phyloP scores from a whole-genome alignment of 805 yeast species.

The Candida xiaguanensis region DNA sequence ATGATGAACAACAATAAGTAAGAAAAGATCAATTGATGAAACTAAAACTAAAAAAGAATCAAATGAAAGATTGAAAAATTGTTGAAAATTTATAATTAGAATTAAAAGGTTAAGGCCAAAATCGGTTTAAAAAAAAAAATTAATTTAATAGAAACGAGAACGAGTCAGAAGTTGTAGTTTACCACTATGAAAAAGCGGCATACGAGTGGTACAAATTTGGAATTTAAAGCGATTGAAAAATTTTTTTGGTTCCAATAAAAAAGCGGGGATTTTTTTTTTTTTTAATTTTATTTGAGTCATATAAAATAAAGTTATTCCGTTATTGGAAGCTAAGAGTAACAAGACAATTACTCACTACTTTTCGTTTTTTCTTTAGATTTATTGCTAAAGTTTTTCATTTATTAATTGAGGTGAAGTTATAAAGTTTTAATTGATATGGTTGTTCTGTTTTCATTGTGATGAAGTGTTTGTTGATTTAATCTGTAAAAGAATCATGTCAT shows the following conservation, averaged over 20 bases:
- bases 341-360: too few species aligned
- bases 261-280: neutral
- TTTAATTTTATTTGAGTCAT: neutral
- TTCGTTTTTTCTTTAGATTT: too few species aligned
- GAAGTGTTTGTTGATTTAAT: too few species aligned
- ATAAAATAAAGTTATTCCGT: too few species aligned
- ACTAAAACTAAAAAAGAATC: neutral
- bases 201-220: neutral
- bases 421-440: too few species aligned
- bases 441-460: too few species aligned
- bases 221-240: neutral
- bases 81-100: neutral
- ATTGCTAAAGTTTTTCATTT: too few species aligned
- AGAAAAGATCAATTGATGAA: neutral
- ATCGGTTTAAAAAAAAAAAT: conserved; percentile 4
- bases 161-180: neutral
- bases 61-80: neutral
- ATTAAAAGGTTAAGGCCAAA: neutral
- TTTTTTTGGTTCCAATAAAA: too few species aligned
- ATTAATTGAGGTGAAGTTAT: too few species aligned
- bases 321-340: too few species aligned
- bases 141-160: neutral
- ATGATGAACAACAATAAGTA: conserved; percentile 1
- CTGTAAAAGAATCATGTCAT: neutral
- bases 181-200: neutral